Evolutionary conservation across 768 basidiomycete species (phyloP).

Genomic region (Auricularia sp.): DNA sequence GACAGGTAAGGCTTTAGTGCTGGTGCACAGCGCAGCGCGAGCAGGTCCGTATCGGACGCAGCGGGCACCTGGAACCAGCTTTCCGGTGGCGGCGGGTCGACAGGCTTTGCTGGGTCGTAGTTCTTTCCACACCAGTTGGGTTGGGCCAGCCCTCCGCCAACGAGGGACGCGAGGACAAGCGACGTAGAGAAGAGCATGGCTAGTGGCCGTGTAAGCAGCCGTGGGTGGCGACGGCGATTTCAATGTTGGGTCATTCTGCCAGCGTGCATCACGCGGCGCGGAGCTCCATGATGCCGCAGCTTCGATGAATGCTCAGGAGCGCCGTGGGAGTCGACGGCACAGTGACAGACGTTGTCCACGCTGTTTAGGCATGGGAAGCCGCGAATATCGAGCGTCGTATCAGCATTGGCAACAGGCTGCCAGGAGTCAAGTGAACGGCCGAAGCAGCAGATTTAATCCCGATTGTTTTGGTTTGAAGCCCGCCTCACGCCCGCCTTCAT

Average conservation of each 20-base stretch:
- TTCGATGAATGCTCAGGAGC: too few species aligned
- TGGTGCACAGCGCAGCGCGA: constrained; percentile 49
- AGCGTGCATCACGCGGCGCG: background rate
- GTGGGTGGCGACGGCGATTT: background rate
- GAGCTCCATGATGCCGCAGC: background rate
- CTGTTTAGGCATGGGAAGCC: too few species aligned
- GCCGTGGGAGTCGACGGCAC: too few species aligned
- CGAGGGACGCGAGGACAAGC: background rate
- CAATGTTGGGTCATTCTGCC: too few species aligned
- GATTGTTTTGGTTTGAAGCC: too few species aligned
- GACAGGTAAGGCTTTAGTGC: constrained; percentile 51
- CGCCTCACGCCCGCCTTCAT: too few species aligned
- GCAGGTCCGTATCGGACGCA: constrained; percentile 31
- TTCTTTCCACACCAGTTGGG: background rate
- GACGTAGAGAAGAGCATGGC: background rate
- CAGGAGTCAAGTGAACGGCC: too few species aligned
- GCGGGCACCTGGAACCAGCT: constrained; percentile 37
- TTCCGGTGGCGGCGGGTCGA: constrained; percentile 28
- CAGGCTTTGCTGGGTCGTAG: background rate
- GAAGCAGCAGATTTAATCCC: too few species aligned
- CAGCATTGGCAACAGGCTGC: too few species aligned
- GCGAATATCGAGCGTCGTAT: too few species aligned
- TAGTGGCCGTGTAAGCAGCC: background rate
- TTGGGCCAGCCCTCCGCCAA: background rate
- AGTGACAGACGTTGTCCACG: too few species aligned